A percentile compares a stretch with the other conserved stretches of the same genome.
These are phyloP conservation scores for Datisca glomerata DNA, from an alignment of 306 rosid species.

Conservation along the genomic window DNA sequence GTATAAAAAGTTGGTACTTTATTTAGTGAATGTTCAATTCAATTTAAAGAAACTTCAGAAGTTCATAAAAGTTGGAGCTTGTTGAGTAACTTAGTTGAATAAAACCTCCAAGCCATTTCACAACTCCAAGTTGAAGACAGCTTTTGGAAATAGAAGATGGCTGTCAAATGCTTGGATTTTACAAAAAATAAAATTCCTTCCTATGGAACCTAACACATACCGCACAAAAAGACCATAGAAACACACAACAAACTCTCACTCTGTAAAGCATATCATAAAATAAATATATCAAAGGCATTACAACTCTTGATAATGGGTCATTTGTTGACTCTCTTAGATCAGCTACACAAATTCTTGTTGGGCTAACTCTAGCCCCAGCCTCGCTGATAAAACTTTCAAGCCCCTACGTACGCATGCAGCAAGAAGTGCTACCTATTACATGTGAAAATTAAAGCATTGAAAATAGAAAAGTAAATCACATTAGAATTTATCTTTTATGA, in stretches of 20 bases:
- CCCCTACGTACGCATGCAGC: constrained; percentile 94
- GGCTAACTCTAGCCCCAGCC: constrained; percentile 95
- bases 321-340: constrained; percentile 86
- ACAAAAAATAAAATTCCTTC: not conserved
- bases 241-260: too few species aligned
- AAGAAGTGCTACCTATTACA: constrained; percentile 90
- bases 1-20: too few species aligned
- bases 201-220: too few species aligned
- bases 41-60: too few species aligned
- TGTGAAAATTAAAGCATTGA: constrained; percentile 23
- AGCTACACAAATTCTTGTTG: constrained; percentile 85
- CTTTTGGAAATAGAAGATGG: not conserved
- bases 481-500: constrained; percentile 10
- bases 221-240: too few species aligned
- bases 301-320: constrained; percentile 84
- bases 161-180: not conserved
- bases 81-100: too few species aligned
- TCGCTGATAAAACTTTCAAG: constrained; percentile 83
- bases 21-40: too few species aligned
- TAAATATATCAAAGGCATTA: constrained; percentile 27
- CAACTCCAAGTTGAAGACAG: not conserved
- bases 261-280: too few species aligned
- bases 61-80: too few species aligned
- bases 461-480: constrained; percentile 16
- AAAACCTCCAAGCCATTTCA: too few species aligned